Base-by-base conservation (phyloP, 2,329 filamentous ascomycete species). In the Elsinoe necatrix region DNA sequence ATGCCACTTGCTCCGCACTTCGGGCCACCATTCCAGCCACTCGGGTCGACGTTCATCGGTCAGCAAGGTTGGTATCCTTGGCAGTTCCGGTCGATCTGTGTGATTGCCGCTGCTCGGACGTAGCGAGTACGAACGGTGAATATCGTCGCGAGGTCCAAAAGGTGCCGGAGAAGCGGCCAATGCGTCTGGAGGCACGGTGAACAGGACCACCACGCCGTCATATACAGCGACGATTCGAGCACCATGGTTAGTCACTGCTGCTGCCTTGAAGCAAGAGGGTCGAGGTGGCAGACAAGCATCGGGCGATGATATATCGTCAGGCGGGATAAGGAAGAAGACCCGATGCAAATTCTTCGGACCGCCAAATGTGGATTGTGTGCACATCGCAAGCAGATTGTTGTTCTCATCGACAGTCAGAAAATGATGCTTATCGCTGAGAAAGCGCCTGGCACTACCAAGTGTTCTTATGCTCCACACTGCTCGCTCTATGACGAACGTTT, bases 371-470 rank as follows among this genome's bases (percentile, higher is more conserved):
- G 29, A n/a, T 14, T 80, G 55, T 74, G 78, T 42, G 80, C 80
- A 27, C 14, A 87, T 69, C 59, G 78, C 83, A 5, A 87, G 73
- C 7, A 75, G 67, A 8, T 75, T 77, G 1, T 75, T 79, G 9
- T 68, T 67, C 3, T 83, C 82, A 63, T 86, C 82, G 5, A 80
- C 81, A 65, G 85, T 86, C 4, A 86, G 68, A 34, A 87, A 73
- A 62, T 86, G 82, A 57, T 79, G 72, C 1, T 83, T 83, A 65
- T 87, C 84, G 59, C 80, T 83, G 37, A 87, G 66, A 37, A 55
- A 42, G 35, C 43, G 37, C 12, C 21, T 25, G n/a, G 34, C 8
- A 3, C 23, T 14, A 20, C 35, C 18, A 27, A 55, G 37, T 4
- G 35, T 29, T 8, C 23, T 20, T 8, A 55, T 20, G 25, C 52